These are phyloP conservation scores for Fraxinus paxiana DNA, from an alignment of 305 asterid species.

Conservation along the genomic window DNA sequence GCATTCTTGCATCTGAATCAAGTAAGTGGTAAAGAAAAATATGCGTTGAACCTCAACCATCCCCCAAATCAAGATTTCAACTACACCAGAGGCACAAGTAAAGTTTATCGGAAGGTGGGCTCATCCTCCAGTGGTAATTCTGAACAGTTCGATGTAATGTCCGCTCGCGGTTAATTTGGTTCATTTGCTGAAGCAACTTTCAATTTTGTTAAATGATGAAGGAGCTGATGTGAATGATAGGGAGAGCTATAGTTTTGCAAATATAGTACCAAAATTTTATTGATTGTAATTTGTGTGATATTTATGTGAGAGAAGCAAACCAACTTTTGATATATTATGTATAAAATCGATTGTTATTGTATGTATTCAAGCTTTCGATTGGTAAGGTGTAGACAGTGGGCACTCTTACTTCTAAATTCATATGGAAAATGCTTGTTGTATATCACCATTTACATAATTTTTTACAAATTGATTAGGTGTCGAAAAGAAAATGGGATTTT, in stretches of 20 bases:
- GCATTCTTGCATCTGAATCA: constrained; percentile 74
- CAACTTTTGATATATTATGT: background rate
- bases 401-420: too few relatives aligned
- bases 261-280: background rate
- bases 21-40: constrained; percentile 44
- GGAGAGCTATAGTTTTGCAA: background rate
- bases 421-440: too few relatives aligned
- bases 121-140: constrained; percentile 32
- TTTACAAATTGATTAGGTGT: too few relatives aligned
- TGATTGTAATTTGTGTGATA: background rate
- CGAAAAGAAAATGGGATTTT: too few relatives aligned
- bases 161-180: constrained; percentile 64
- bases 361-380: background rate
- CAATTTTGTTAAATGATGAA: constrained; percentile 19
- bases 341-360: background rate
- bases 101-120: constrained; percentile 32
- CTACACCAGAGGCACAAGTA: constrained; percentile 40
- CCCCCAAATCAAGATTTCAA: constrained; percentile 30
- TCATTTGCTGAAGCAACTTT: constrained; percentile 18
- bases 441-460: too few relatives aligned
- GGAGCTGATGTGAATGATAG: constrained; percentile 20
- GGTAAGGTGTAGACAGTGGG: too few relatives aligned
- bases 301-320: background rate
- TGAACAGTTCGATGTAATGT: constrained; percentile 58
- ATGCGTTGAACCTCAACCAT: constrained; percentile 27